Conservation (phyloP, 495 filamentous ascomycete genomes). For the Aspergillus panamensis region DNA sequence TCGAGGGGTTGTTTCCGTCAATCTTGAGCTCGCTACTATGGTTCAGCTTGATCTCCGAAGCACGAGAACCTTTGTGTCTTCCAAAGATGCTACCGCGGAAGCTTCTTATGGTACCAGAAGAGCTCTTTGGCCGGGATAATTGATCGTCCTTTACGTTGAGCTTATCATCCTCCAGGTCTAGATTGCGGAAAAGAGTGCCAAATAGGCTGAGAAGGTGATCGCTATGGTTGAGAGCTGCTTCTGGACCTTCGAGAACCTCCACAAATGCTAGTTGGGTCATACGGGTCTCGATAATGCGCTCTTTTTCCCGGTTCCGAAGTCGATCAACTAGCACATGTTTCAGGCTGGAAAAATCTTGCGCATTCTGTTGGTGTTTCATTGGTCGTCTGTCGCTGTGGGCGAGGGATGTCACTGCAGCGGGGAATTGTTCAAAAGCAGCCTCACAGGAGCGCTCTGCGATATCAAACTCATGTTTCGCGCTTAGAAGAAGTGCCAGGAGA, state of each 20-base stretch:
- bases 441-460: constrained; percentile 78
- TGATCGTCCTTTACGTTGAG: constrained; percentile 25
- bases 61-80: constrained; percentile 41
- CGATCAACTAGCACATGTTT: constrained; percentile 60
- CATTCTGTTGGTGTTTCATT: constrained; percentile 29
- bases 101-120: constrained; percentile 67
- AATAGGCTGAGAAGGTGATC: constrained; percentile 82
- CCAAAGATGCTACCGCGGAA: constrained; percentile 73
- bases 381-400: constrained; percentile 39
- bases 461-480: constrained; percentile 78
- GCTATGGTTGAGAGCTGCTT: constrained; percentile 76
- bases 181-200: constrained; percentile 66
- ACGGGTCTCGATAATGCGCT: constrained; percentile 79
- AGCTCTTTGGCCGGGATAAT: constrained; percentile 61
- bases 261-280: constrained; percentile 88
- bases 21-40: constrained; percentile 12
- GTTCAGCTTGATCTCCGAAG: constrained; percentile 31
- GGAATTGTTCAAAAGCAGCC: constrained; percentile 84
- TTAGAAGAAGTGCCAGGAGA: constrained; percentile 78
- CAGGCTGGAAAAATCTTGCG: constrained; percentile 33
- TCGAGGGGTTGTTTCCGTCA: constrained; percentile 18
- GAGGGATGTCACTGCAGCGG: constrained; percentile 53
- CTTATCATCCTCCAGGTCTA: constrained; percentile 33
- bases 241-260: constrained; percentile 76
- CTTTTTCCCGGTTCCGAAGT: constrained; percentile 74